Conservation (phyloP, 164 flowering plant species). For the Macadamia integrifolia region DNA sequence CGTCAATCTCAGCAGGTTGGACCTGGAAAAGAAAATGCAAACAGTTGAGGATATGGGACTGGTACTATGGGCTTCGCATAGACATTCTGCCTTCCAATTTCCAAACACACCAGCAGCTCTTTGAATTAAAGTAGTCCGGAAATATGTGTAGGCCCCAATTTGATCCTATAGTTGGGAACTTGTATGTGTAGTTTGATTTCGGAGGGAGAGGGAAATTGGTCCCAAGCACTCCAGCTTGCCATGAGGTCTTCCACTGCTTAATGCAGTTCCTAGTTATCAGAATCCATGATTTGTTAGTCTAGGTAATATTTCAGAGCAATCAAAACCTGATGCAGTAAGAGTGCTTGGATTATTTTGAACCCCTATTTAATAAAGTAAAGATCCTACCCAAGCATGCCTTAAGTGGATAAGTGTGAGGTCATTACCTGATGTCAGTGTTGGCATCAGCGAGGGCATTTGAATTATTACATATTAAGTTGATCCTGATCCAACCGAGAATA, state of each 20-base stretch:
- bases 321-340: slow-evolving; percentile 10
- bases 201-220: slow-evolving; percentile 90
- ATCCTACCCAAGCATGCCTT: too few relatives aligned
- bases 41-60: slow-evolving; percentile 38
- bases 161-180: slow-evolving; percentile 76
- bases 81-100: slow-evolving; percentile 54
- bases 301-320: neutral
- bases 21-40: slow-evolving; percentile 31
- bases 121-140: slow-evolving; percentile 67
- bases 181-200: slow-evolving; percentile 61
- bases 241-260: slow-evolving; percentile 82
- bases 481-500: too few relatives aligned
- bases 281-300: neutral
- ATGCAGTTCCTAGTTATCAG: slow-evolving; percentile 62
- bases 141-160: slow-evolving; percentile 68
- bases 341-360: slow-evolving; percentile 21
- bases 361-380: too few relatives aligned
- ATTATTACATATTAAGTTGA: too few relatives aligned
- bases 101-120: slow-evolving; percentile 78
- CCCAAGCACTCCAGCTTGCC: slow-evolving; percentile 92
- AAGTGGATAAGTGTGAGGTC: too few relatives aligned
- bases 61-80: slow-evolving; percentile 53
- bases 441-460: too few relatives aligned
- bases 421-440: too few relatives aligned
- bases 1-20: slow-evolving; percentile 60